A percentile compares a stretch with the other conserved stretches of the same genome.
Evolutionary conservation across 805 yeast species (phyloP).

Genomic region (Candida rishiriensis): DNA sequence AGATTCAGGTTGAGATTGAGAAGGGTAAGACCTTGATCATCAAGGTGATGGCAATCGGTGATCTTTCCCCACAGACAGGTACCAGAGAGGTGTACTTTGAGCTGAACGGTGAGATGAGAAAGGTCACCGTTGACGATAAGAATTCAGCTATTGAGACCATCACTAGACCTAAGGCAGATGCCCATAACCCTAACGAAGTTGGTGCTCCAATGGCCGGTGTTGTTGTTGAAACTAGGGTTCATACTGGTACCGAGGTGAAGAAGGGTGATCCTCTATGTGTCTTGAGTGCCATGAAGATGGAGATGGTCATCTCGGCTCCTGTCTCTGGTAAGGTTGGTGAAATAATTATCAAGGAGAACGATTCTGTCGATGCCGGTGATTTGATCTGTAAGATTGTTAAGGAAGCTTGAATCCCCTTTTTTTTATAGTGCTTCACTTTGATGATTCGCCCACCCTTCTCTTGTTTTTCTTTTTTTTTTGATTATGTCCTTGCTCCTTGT

Average conservation of each 20-base stretch:
- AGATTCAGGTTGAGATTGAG: slow-evolving; percentile 83
- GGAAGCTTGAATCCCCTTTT: slow-evolving; percentile 10
- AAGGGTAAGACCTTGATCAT: slow-evolving; percentile 91
- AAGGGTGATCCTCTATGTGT: slow-evolving; percentile 96
- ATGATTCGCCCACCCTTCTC: no score
- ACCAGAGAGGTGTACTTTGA: slow-evolving; percentile 95
- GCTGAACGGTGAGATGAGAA: slow-evolving; percentile 97
- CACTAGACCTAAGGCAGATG: slow-evolving; percentile 86
- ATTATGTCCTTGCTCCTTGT: not conserved
- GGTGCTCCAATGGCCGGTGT: slow-evolving; percentile 99
- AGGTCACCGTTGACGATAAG: slow-evolving; percentile 87
- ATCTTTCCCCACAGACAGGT: slow-evolving; percentile 79
- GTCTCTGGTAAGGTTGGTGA: slow-evolving; percentile 79
- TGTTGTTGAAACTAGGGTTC: slow-evolving; percentile 88
- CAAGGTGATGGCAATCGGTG: slow-evolving; percentile 90
- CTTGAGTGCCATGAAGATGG: slow-evolving; percentile 98
- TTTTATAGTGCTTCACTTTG: not conserved
- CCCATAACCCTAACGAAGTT: slow-evolving; percentile 81
- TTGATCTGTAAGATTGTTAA: slow-evolving; percentile 61
- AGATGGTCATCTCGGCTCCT: slow-evolving; percentile 95
- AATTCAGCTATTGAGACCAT: slow-evolving; percentile 79
- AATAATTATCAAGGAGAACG: slow-evolving; percentile 80
- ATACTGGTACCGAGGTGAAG: slow-evolving; percentile 82
- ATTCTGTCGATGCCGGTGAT: slow-evolving; percentile 93
- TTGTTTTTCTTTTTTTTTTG: not conserved